Percentiles rank a stretch among this genome's conserved stretches.
Evolutionary conservation across 257 asterid genomes (phyloP).

Genomic region (Solanum ossicruentum): DNA sequence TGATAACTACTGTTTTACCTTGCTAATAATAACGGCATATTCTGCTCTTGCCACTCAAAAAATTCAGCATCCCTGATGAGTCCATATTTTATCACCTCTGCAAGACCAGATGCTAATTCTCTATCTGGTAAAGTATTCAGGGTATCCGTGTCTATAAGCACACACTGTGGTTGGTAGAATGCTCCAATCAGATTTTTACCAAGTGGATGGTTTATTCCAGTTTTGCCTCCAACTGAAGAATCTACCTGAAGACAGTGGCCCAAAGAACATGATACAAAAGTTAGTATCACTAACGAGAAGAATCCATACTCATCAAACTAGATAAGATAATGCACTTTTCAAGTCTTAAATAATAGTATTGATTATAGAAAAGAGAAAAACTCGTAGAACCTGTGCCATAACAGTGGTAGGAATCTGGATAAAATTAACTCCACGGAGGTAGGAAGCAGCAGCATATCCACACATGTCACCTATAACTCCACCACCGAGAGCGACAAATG

Average conservation of each 20-base stretch:
- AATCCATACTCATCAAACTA: neutral
- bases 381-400: slow-evolving; percentile 80
- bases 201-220: slow-evolving; percentile 96
- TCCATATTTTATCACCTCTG: slow-evolving; percentile 91
- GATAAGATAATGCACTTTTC: neutral
- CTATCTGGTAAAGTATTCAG: slow-evolving; percentile 84
- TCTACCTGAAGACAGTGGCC: slow-evolving; percentile 68
- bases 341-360: neutral
- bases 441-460: slow-evolving; percentile 98
- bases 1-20: slow-evolving; percentile 30
- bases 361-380: neutral
- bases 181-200: slow-evolving; percentile 96
- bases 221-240: slow-evolving; percentile 98
- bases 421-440: slow-evolving; percentile 92
- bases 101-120: slow-evolving; percentile 94
- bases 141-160: slow-evolving; percentile 84
- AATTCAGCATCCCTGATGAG: slow-evolving; percentile 83
- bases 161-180: slow-evolving; percentile 98
- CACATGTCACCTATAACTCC: slow-evolving; percentile 99
- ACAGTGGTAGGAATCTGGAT: slow-evolving; percentile 98
- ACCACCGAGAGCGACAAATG: slow-evolving; percentile 97
- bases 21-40: slow-evolving; percentile 61
- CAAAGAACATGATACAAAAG: neutral
- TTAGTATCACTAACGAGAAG: neutral
- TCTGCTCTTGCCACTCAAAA: slow-evolving; percentile 94